Evolutionary conservation across 169 alveolate species (phyloP).

Genomic region (Cystoisospora suis): DNA sequence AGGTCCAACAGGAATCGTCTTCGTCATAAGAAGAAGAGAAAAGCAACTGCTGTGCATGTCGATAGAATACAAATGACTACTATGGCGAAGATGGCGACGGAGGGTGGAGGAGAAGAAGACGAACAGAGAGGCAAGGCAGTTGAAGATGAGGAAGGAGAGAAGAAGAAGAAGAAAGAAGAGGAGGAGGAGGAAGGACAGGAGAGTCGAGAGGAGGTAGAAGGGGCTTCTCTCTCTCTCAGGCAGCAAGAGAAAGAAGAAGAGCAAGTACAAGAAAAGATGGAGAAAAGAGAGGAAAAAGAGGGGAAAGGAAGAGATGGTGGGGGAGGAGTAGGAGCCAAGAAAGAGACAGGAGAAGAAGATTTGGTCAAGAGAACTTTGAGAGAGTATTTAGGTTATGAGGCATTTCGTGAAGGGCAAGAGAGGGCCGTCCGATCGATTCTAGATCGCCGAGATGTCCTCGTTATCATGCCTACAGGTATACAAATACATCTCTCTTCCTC

Average conservation of each 20-base stretch:
- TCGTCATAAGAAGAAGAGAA: too few species aligned
- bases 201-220: background rate
- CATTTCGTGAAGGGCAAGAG: slow-evolving; percentile 48
- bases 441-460: slow-evolving; percentile 81
- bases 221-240: slow-evolving; percentile 3
- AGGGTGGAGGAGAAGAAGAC: too few species aligned
- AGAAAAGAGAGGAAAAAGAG: background rate
- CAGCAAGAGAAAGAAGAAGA: background rate
- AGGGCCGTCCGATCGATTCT: slow-evolving; percentile 46
- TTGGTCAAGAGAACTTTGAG: slow-evolving; percentile 1
- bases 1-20: too few species aligned
- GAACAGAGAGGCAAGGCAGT: background rate
- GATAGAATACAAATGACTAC: too few species aligned
- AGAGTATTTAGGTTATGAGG: slow-evolving; percentile 25
- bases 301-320: background rate
- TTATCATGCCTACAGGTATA: slow-evolving; percentile 84
- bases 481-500: too few species aligned
- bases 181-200: slow-evolving; percentile 27
- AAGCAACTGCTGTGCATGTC: too few species aligned
- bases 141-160: slow-evolving; percentile 15
- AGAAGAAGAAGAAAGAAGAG: too few species aligned
- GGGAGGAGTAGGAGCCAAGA: background rate
- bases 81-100: too few species aligned
- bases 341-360: background rate
- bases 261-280: background rate